Conservation (phyloP, 1,139 yeast species). For the Yamadazyma trypodendri region DNA sequence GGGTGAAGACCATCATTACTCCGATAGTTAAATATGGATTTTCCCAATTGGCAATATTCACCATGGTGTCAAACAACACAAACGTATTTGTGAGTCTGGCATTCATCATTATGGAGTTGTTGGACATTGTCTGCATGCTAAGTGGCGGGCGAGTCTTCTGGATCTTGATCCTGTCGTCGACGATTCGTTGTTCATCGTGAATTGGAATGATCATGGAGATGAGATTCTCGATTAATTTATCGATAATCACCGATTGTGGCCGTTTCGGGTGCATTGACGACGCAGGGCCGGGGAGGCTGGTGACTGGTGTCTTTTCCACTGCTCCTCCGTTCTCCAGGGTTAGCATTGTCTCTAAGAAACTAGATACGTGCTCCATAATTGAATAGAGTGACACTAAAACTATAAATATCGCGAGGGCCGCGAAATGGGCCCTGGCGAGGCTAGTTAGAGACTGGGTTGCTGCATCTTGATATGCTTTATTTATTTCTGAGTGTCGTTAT, state of each 20-base stretch:
- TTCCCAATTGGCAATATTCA: conserved; percentile 61
- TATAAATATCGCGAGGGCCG: background rate
- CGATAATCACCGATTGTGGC: conserved; percentile 46
- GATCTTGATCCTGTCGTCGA: conserved; percentile 50
- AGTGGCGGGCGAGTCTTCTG: conserved; percentile 68
- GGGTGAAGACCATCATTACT: conserved; percentile 52
- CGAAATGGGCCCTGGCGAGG: no score
- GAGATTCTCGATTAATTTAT: conserved; percentile 67
- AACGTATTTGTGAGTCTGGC: conserved; percentile 65
- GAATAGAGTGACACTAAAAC: no score
- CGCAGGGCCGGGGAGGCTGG: background rate
- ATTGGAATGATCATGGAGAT: conserved; percentile 72
- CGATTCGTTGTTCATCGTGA: conserved; percentile 42
- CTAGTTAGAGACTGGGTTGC: no score
- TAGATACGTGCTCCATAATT: conserved; percentile 34
- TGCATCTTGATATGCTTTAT: no score
- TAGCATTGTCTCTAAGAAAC: conserved; percentile 27
- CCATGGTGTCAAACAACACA: conserved; percentile 54
- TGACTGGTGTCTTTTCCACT: background rate
- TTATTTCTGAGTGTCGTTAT: no score
- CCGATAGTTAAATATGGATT: conserved; percentile 64
- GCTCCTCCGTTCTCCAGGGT: conserved; percentile 20
- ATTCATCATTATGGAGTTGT: conserved; percentile 64
- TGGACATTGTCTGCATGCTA: conserved; percentile 67
- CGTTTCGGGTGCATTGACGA: background rate